Base-by-base conservation (phyloP, 768 basidiomycete genomes). In the Mycena pura region DNA sequence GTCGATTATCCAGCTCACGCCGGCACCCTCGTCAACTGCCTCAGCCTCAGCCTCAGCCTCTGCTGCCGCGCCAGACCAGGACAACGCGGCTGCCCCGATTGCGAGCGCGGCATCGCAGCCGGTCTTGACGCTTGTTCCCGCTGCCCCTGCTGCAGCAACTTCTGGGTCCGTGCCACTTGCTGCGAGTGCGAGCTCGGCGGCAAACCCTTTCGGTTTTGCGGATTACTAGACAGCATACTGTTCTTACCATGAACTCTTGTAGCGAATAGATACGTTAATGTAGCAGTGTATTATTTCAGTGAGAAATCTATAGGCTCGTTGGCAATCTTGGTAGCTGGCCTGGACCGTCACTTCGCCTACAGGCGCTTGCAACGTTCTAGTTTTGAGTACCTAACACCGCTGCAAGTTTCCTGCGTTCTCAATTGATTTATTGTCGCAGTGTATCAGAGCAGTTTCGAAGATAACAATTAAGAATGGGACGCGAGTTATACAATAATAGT, bases 41-140 rank as follows among this genome's bases (percentile, higher is more conserved):
- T 39, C 54, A 41, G 21, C 58, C 9, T 28, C 49, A 40, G 27
- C 44, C 36, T 21, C 41, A 32, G 10, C 56, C 24, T 41, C 62
- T 19, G 38, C 62, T 22, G 46, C 49, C 5, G 32, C 63, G 34
- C 17, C 34, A 17, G 17, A 36, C 34, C 10, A 17, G 34, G 17
- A 36, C 38, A 36, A 36, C 34, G 34, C 34, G 9, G 34, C 9
- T 36, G 34, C 34, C 34, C 34, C 34, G 34, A 9, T 36, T 9
- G 9, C 34, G 9, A 36, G 34, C 34, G 34, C 34, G n/a, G 10
- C 34, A 17, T 17, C 34, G 10, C 34, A 36, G 34, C 34, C 34
- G 10, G 10, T 36, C 34, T 36, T 9, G 9, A 9, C 9, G 9
- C 34, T 17, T 36, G 10, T 17, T 36, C 34, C 9, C 34, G 17